Conservation (phyloP, 2,329 filamentous ascomycete species). For the Exophiala aquamarina region DNA sequence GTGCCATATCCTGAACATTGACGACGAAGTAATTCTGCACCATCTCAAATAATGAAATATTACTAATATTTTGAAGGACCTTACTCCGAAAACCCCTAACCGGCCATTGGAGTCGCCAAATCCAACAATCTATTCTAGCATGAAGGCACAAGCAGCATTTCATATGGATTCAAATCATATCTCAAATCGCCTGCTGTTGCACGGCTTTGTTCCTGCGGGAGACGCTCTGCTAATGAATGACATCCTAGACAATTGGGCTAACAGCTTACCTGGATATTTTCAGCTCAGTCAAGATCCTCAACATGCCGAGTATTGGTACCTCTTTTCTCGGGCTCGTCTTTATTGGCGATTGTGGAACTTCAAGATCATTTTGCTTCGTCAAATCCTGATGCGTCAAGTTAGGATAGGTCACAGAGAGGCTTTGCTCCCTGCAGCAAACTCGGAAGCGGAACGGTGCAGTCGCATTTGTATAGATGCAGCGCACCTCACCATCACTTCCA, state of each 20-base stretch:
- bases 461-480: conserved; percentile 31
- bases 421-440: conserved; percentile 33
- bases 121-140: conserved; percentile 36
- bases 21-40: conserved; percentile 11
- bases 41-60: conserved; percentile 13
- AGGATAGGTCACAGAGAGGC: conserved; percentile 33
- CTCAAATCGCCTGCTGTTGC: conserved; percentile 2
- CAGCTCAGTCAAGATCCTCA: background rate
- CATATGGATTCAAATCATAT: conserved; percentile 37
- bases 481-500: background rate
- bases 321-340: conserved; percentile 21
- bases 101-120: background rate
- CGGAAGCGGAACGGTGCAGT: conserved; percentile 37
- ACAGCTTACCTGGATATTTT: conserved; percentile 6
- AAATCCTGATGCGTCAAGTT: conserved; percentile 32
- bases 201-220: background rate
- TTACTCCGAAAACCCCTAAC: conserved; percentile 9
- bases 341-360: conserved; percentile 47
- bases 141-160: conserved; percentile 42
- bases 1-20: conserved; percentile 13
- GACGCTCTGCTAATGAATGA: conserved; percentile 5
- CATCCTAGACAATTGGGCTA: conserved; percentile 4
- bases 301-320: conserved; percentile 3
- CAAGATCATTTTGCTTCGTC: conserved; percentile 41
- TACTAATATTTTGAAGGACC: background rate